Conservation (phyloP, 768 basidiomycete species). For the Dioszegia hungarica region DNA sequence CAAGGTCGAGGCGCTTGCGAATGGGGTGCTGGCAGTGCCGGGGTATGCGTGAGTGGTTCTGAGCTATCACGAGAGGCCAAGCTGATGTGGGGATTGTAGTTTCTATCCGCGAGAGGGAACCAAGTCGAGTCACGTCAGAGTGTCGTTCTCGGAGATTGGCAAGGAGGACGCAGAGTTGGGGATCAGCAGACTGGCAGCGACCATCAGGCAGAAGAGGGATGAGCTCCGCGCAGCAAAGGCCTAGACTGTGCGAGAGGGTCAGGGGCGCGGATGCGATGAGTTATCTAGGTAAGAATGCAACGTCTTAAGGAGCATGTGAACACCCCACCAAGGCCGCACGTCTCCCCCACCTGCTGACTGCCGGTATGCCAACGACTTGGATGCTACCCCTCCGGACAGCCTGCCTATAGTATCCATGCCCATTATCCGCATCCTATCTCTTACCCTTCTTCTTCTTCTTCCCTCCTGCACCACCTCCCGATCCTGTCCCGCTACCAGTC, state of each 20-base stretch:
- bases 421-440: slow-evolving; percentile 7
- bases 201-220: slow-evolving; percentile 46
- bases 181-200: slow-evolving; percentile 58
- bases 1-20: slow-evolving; percentile 66
- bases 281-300: no score
- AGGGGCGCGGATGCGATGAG: no score
- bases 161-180: slow-evolving; percentile 68
- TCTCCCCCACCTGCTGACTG: no score
- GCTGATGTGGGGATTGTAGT: slow-evolving; percentile 52
- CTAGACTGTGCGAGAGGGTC: neutral
- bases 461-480: slow-evolving; percentile 24
- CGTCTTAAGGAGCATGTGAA: no score
- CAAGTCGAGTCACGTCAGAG: slow-evolving; percentile 70
- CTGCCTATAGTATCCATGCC: no score
- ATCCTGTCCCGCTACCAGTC: neutral
- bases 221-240: neutral
- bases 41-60: slow-evolving; percentile 52
- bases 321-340: no score
- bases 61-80: neutral
- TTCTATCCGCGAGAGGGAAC: slow-evolving; percentile 66
- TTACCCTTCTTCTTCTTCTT: slow-evolving; percentile 51
- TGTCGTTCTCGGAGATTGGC: slow-evolving; percentile 62
- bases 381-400: no score
- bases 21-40: slow-evolving; percentile 83
- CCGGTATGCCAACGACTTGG: no score